Base-by-base conservation (phyloP, 1,284 basidiomycete genomes). In the Hemileia vastatrix region DNA sequence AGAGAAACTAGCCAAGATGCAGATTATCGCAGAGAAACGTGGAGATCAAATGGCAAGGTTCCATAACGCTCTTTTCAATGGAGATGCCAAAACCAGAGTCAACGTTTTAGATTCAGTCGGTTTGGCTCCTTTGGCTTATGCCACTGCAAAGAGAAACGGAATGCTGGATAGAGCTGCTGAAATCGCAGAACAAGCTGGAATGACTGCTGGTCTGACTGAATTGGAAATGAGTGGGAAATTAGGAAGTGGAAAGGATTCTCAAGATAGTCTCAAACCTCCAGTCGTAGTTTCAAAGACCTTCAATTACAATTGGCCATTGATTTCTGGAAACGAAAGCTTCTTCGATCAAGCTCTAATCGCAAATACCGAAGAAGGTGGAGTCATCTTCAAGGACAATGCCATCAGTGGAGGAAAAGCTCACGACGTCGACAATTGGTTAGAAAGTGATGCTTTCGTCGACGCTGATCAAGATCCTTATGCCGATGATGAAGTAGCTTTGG, bases 1-100 rank as follows among this genome's bases (percentile, higher is more conserved):
- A 8, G 73, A 74, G 19, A 75, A 74, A 71, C 69, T 75, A 15
- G 67, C 65, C 64, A 75, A 74, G 67, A 75, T 75, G 72, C 67
- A 67, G 32, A 63, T 69, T 56, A 74, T 75, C 58, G 71, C 73
- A 4, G 71, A 74, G 53, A 70, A 70, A 66, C 67, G 73, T 18
- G 72, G 72, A 56, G 72, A 73, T 54, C 56, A 67, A 9, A 69
- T 73, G 67, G 72, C 71, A 67, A 64, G 72, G 58, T 74, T 72
- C 70, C 73, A 75, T 66, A 75, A 75, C 23, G 70, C 72, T 19
- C 65, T 75, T 33, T 71, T 70, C 58, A 65, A 68, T n/a, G 70
- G 70, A 54, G 72, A 73, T 55, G 68, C 67, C 5, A 64, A 65
- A 43, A 62, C 67, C 3, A 67, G 71, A 31, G 61, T 66, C 24